phyloP scores from a whole-genome alignment of 345 rosid species.

The Capsella bursapastoris region DNA sequence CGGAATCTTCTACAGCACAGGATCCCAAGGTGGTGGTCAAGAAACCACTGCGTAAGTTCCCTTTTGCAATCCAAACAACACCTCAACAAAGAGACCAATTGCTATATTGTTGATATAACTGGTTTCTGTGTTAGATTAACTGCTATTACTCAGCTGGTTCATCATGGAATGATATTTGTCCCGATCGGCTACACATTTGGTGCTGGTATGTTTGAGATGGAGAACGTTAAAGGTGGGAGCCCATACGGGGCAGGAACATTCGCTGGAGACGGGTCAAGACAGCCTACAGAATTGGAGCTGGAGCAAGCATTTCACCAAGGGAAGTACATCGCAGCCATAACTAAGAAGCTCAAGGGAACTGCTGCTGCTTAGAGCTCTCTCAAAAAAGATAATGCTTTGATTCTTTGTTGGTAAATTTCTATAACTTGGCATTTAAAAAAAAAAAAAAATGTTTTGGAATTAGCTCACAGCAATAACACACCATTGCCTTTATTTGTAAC shows the following conservation, averaged over 20 bases:
- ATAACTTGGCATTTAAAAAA: neutral
- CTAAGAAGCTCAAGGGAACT: slow-evolving; percentile 83
- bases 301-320: slow-evolving; percentile 96
- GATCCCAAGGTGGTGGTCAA: slow-evolving; percentile 97
- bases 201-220: slow-evolving; percentile 97
- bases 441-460: neutral
- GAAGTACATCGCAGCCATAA: slow-evolving; percentile 75
- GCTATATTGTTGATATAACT: neutral
- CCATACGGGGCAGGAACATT: slow-evolving; percentile 92
- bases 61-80: neutral
- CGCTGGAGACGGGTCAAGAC: slow-evolving; percentile 88
- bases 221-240: slow-evolving; percentile 86
- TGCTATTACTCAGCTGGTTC: slow-evolving; percentile 91
- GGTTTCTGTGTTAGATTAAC: slow-evolving; percentile 56
- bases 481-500: slow-evolving; percentile 1
- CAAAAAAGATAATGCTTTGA: slow-evolving; percentile 4
- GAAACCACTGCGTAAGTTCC: slow-evolving; percentile 88
- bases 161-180: slow-evolving; percentile 91
- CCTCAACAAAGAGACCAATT: neutral
- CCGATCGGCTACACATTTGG: slow-evolving; percentile 94
- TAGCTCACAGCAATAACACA: slow-evolving; percentile 14
- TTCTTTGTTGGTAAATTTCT: slow-evolving; percentile 20
- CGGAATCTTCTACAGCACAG: slow-evolving; percentile 91
- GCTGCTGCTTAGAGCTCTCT: slow-evolving; percentile 42
- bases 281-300: slow-evolving; percentile 79